Conservation (phyloP, 2,329 filamentous ascomycete genomes). For the Tolypocladium pustulatum region DNA sequence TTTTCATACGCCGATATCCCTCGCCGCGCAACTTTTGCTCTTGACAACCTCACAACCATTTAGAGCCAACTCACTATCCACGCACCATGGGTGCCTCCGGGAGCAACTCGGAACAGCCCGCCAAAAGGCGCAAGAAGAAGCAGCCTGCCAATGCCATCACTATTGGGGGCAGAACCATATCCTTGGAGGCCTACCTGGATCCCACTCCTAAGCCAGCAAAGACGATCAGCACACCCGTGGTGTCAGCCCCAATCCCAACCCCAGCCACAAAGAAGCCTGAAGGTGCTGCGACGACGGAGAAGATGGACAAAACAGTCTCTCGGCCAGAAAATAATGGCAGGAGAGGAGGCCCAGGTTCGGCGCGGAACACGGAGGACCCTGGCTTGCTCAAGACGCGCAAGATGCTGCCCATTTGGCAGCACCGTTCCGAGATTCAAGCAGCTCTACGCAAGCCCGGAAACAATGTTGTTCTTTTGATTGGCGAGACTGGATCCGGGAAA, state of each 20-base stretch:
- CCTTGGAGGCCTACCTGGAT: conserved; percentile 37
- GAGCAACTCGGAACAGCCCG: conserved; percentile 9
- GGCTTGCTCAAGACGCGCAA: conserved; percentile 41
- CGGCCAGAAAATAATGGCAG: background rate
- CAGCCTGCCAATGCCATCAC: conserved; percentile 26
- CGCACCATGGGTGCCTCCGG: background rate
- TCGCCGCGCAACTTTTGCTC: background rate
- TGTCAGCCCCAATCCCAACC: conserved; percentile 1
- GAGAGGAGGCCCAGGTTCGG: conserved; percentile 5
- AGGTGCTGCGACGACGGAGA: background rate
- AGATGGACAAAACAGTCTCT: background rate
- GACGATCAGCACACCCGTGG: conserved; percentile 1
- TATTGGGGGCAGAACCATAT: conserved; percentile 38
- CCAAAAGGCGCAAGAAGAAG: conserved; percentile 27
- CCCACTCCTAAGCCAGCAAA: conserved; percentile 17
- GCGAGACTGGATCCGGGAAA: conserved; percentile 94
- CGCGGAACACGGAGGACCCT: conserved; percentile 16
- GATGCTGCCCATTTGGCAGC: conserved; percentile 69
- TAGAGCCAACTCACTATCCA: too few relatives aligned
- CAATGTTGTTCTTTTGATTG: conserved; percentile 74
- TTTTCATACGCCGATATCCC: background rate
- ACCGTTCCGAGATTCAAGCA: conserved; percentile 58
- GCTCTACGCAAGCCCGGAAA: conserved; percentile 43
- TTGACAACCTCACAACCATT: background rate
- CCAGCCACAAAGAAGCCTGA: conserved; percentile 1